phyloP scores from a whole-genome alignment of 2,329 filamentous ascomycete species.

The Pezicula radicicola region DNA sequence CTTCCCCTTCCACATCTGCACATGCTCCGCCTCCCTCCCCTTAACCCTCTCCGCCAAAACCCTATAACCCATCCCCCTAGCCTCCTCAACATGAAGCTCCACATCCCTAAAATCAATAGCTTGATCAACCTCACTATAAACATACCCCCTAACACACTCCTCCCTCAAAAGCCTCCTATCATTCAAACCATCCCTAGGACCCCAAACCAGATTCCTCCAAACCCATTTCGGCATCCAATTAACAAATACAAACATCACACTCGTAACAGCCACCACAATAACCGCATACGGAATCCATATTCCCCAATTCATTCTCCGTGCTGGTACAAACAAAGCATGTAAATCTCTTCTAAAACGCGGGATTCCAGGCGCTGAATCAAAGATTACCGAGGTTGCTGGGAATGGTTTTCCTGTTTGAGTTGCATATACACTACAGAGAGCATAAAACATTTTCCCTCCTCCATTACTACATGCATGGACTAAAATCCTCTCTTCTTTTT shows the following conservation, averaged over 20 bases:
- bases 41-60: too few species aligned
- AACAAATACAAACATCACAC: slow-evolving; percentile 10
- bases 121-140: slow-evolving; percentile 24
- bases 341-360: slow-evolving; percentile 23
- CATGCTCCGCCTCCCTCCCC: too few species aligned
- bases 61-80: slow-evolving; percentile 16
- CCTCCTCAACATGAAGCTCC: slow-evolving; percentile 14
- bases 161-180: slow-evolving; percentile 11
- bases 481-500: slow-evolving; percentile 36
- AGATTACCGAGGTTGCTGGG: slow-evolving; percentile 10
- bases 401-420: slow-evolving; percentile 11
- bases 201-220: slow-evolving; percentile 23
- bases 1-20: too few species aligned
- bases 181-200: slow-evolving; percentile 15
- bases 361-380: slow-evolving; percentile 22
- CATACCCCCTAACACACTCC: slow-evolving; percentile 14
- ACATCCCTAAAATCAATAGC: slow-evolving; percentile 20
- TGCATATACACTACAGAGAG: slow-evolving; percentile 11
- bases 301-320: slow-evolving; percentile 9
- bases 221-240: slow-evolving; percentile 19
- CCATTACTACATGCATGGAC: slow-evolving; percentile 58
- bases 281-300: slow-evolving; percentile 13
- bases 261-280: slow-evolving; percentile 3
- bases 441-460: slow-evolving; percentile 29
- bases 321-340: slow-evolving; percentile 14